Evolutionary conservation across 495 filamentous ascomycete species (phyloP).

Genomic region (Penicillium atrosanguineum): DNA sequence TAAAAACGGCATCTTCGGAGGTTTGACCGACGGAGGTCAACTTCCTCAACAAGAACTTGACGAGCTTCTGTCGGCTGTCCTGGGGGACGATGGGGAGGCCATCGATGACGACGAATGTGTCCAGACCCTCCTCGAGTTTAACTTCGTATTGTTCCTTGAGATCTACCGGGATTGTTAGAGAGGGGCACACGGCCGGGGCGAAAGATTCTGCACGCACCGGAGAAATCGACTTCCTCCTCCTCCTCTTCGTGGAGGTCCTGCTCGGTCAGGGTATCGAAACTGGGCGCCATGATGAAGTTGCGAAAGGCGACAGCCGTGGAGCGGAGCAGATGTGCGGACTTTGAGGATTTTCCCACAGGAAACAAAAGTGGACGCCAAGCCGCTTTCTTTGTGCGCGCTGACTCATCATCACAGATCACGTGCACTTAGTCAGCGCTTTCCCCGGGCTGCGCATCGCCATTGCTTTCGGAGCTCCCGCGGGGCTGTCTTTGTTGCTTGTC

Average conservation of each 20-base stretch:
- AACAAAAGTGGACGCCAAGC: constrained; percentile 38
- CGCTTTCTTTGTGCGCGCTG: constrained; percentile 39
- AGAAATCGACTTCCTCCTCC: constrained; percentile 90
- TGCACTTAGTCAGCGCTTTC: constrained; percentile 9
- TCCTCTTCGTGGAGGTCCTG: constrained; percentile 84
- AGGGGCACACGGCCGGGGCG: constrained; percentile 22
- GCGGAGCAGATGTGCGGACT: constrained; percentile 19
- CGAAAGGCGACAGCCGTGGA: constrained; percentile 27
- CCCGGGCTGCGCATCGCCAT: constrained; percentile 9
- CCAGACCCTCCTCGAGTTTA: constrained; percentile 89
- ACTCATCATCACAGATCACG: constrained; percentile 20
- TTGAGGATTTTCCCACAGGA: constrained; percentile 39
- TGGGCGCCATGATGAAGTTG: constrained; percentile 63
- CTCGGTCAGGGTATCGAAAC: constrained; percentile 68
- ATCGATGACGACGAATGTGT: constrained; percentile 93
- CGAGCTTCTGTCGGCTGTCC: constrained; percentile 81
- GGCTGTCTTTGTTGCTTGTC: constrained; percentile 3
- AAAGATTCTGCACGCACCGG: constrained; percentile 49
- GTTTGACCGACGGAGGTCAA: constrained; percentile 79
- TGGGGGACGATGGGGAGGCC: constrained; percentile 82
- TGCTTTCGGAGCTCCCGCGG: constrained; percentile 10
- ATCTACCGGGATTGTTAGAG: constrained; percentile 54
- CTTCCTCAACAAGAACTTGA: constrained; percentile 93
- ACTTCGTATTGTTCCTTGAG: constrained; percentile 91
- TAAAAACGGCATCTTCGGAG: constrained; percentile 82